Percentiles rank a stretch among this genome's conserved stretches.
phyloP scores from a whole-genome alignment of 2,329 filamentous ascomycete species.

The Colletotrichum echinochloae region DNA sequence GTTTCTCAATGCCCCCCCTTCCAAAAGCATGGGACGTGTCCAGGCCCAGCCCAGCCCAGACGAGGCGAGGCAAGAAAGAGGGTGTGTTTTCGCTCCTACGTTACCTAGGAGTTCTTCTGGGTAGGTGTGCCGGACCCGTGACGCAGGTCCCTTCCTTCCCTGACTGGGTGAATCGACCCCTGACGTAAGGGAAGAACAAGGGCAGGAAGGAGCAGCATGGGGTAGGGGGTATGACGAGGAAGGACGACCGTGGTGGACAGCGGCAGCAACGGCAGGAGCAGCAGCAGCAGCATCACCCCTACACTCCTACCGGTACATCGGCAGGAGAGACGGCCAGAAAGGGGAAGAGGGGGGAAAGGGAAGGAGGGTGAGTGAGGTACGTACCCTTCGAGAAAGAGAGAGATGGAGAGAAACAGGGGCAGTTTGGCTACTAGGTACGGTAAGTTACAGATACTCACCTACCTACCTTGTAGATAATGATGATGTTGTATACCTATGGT shows the following conservation, averaged over 20 bases:
- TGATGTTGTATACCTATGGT: not conserved
- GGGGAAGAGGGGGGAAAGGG: not conserved
- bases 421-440: not conserved
- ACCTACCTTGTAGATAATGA: too few species aligned
- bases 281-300: not conserved
- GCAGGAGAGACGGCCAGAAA: too few species aligned
- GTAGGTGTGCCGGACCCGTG: conserved; percentile 12
- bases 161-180: conserved; percentile 29
- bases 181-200: conserved; percentile 34
- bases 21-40: conserved; percentile 33
- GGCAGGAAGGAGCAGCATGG: not conserved
- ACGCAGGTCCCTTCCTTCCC: conserved; percentile 38
- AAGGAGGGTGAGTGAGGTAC: not conserved
- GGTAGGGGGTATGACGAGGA: not conserved
- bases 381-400: not conserved
- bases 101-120: not conserved
- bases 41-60: conserved; percentile 30
- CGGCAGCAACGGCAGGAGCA: not conserved
- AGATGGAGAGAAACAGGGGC: not conserved
- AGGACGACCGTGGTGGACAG: not conserved
- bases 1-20: conserved; percentile 35
- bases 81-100: conserved; percentile 24
- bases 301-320: too few species aligned
- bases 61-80: not conserved
- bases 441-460: not conserved